phyloP scores from a whole-genome alignment of 225 moss, liverwort and hornwort genomes.

The Physcomitrium patens region DNA sequence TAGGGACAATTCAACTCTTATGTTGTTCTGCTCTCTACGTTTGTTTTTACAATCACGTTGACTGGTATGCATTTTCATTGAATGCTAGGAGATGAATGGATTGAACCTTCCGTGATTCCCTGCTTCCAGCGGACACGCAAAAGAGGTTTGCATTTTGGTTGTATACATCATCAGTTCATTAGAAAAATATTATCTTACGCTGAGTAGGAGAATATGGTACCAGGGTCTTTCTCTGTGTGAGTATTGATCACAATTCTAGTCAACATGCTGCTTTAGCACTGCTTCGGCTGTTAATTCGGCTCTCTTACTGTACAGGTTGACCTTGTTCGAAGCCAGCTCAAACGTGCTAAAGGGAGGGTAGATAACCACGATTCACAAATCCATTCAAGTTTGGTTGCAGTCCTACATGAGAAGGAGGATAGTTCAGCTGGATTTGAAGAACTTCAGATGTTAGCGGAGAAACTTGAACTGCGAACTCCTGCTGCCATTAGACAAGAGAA shows the following conservation, averaged over 20 bases:
- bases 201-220: background rate
- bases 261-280: background rate
- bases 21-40: background rate
- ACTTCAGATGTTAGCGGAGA: constrained; percentile 37
- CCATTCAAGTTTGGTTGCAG: constrained; percentile 31
- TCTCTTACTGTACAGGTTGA: constrained; percentile 31
- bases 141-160: background rate
- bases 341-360: constrained; percentile 37
- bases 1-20: no score
- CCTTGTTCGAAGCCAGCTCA: constrained; percentile 43
- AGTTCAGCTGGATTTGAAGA: constrained; percentile 29
- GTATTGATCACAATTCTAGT: background rate
- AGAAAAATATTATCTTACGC: background rate
- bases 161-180: background rate
- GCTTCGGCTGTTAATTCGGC: background rate
- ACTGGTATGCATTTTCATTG: background rate
- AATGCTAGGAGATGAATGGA: background rate
- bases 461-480: constrained; percentile 37
- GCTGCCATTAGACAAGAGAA: constrained; percentile 46
- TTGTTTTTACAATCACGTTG: background rate
- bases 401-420: constrained; percentile 32
- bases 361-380: constrained; percentile 34
- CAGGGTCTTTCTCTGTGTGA: background rate
- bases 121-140: background rate
- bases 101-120: constrained; percentile 2